Evolutionary conservation across 2,329 filamentous ascomycete species (phyloP).

Genomic region (Botrytis fabae): DNA sequence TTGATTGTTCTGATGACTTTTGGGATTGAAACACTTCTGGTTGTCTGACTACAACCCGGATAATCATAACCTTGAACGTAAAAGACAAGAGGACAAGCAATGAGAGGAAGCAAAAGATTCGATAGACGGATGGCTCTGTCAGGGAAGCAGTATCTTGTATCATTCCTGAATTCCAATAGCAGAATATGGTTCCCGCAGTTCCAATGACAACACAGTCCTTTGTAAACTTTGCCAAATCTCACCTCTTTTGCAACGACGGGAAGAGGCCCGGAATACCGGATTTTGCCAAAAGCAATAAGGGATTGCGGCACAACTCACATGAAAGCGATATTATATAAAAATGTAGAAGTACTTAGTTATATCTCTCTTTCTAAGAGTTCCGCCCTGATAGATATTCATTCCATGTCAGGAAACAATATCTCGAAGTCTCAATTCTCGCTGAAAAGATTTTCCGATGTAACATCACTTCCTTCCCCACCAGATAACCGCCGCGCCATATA

Average conservation of each 20-base stretch:
- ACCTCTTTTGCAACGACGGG: background rate
- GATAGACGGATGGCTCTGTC: background rate
- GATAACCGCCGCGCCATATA: background rate
- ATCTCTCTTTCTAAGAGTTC: background rate
- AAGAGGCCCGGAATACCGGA: background rate
- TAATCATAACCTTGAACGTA: background rate
- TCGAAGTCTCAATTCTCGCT: background rate
- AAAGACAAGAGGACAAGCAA: background rate
- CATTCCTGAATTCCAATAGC: background rate
- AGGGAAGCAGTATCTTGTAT: background rate
- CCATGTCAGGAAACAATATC: background rate
- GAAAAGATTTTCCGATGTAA: constrained; percentile 21
- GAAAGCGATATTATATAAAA: background rate
- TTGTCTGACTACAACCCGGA: background rate
- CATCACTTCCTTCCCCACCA: constrained; percentile 14
- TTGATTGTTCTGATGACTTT: background rate
- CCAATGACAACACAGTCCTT: background rate
- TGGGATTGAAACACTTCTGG: background rate
- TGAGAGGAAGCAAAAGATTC: background rate
- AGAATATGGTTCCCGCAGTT: background rate
- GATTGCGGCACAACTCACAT: background rate
- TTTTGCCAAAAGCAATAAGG: background rate
- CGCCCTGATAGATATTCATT: background rate
- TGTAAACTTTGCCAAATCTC: background rate
- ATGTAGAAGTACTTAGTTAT: constrained; percentile 9